These are phyloP conservation scores for Hibiscus tridactylites DNA, from an alignment of 345 rosid genomes.

Conservation along the genomic window DNA sequence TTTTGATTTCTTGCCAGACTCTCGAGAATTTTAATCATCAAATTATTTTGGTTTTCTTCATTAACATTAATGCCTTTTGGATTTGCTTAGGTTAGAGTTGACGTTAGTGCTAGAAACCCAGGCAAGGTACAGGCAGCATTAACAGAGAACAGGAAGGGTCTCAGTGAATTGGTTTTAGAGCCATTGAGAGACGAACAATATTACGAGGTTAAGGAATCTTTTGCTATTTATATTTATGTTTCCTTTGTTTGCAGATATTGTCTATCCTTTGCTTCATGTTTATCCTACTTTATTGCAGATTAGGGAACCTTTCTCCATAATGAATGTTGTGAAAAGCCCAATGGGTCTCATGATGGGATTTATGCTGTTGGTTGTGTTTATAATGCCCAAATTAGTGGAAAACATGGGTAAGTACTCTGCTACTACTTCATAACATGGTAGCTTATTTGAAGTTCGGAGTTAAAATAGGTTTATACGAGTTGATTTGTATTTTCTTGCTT, in stretches of 20 bases:
- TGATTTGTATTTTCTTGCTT: neutral
- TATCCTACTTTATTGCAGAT: slow-evolving; percentile 39
- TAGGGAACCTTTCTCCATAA: slow-evolving; percentile 80
- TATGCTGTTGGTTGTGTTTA: slow-evolving; percentile 79
- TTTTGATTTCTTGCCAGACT: neutral
- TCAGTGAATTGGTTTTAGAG: slow-evolving; percentile 79
- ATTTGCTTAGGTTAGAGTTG: slow-evolving; percentile 71
- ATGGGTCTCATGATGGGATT: slow-evolving; percentile 99
- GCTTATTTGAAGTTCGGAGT: neutral
- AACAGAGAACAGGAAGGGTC: slow-evolving; percentile 86
- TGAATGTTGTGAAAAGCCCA: slow-evolving; percentile 86
- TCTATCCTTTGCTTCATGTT: slow-evolving; percentile 14
- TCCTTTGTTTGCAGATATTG: neutral
- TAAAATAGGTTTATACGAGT: neutral
- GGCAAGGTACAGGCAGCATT: slow-evolving; percentile 92
- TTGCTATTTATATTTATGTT: neutral
- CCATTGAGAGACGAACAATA: slow-evolving; percentile 77
- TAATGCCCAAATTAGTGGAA: slow-evolving; percentile 94
- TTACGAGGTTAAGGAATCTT: slow-evolving; percentile 53
- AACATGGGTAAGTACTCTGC: slow-evolving; percentile 64
- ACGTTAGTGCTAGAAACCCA: slow-evolving; percentile 90
- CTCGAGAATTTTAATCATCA: neutral
- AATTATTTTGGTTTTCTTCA: neutral
- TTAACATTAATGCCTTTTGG: slow-evolving; percentile 3
- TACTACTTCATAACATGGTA: neutral